A percentile compares a stretch with the other conserved stretches of the same genome.
Evolutionary conservation across 1,284 basidiomycete species (phyloP).

Genomic region (Apiotrichum mycotoxinovorans): DNA sequence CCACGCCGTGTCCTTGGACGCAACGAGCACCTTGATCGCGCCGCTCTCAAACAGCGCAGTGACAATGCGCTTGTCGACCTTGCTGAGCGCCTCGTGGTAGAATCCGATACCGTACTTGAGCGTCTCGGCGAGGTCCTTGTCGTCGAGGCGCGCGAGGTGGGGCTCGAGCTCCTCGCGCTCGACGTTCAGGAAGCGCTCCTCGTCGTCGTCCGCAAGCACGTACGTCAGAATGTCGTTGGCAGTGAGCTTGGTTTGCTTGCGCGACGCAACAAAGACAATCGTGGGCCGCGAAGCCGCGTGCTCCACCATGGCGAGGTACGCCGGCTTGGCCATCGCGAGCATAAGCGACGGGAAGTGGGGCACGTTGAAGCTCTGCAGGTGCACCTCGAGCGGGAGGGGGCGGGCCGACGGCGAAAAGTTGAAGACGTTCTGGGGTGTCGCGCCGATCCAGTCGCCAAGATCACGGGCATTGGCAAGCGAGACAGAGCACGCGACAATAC

Average conservation of each 20-base stretch:
- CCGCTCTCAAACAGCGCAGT: conserved; percentile 90
- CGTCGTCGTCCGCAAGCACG: conserved; percentile 80
- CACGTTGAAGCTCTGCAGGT: conserved; percentile 90
- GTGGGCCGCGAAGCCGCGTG: conserved; percentile 82
- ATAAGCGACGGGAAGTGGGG: conserved; percentile 98
- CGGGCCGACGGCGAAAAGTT: conserved; percentile 96
- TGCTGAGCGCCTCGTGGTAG: conserved; percentile 90
- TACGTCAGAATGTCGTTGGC: conserved; percentile 89
- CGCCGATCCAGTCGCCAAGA: conserved; percentile 97
- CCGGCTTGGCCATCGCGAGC: conserved; percentile 99
- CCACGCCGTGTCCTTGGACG: conserved; percentile 95
- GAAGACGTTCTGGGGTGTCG: conserved; percentile 87
- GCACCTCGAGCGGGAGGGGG: conserved; percentile 94
- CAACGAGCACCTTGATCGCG: conserved; percentile 90
- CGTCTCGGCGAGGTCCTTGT: conserved; percentile 73
- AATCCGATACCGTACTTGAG: conserved; percentile 89
- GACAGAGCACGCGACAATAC: conserved; percentile 89
- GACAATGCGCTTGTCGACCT: conserved; percentile 88
- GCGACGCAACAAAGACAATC: conserved; percentile 87
- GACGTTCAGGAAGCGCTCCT: conserved; percentile 85
- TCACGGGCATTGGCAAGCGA: conserved; percentile 95
- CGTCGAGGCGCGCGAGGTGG: conserved; percentile 80
- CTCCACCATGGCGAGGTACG: conserved; percentile 89
- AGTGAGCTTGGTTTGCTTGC: conserved; percentile 88
- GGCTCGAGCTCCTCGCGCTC: conserved; percentile 77